A percentile compares a stretch with the other conserved stretches of the same genome.
phyloP scores from a whole-genome alignment of 345 rosid species.

The Cochlearia excelsa region DNA sequence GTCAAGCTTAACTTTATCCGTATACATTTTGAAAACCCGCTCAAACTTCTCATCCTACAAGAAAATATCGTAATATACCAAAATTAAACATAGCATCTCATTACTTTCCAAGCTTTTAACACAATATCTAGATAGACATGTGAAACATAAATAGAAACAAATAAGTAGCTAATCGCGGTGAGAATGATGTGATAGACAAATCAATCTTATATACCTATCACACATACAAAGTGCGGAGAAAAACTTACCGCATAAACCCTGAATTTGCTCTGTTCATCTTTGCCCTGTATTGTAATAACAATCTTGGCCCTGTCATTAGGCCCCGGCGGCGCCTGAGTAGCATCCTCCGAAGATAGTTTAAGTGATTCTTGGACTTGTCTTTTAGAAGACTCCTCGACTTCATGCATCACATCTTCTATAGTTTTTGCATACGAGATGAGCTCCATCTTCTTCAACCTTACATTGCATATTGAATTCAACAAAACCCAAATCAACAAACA shows the following conservation, averaged over 20 bases:
- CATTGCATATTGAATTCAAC: conserved; percentile 9
- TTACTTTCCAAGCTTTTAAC: background rate
- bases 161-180: background rate
- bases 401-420: conserved; percentile 50
- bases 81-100: conserved; percentile 9
- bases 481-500: too few relatives aligned
- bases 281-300: conserved; percentile 67
- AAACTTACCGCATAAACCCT: conserved; percentile 62
- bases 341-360: conserved; percentile 37
- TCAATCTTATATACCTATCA: background rate
- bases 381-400: conserved; percentile 49
- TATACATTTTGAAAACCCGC: conserved; percentile 65
- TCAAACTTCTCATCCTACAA: conserved; percentile 88
- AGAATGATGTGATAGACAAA: background rate
- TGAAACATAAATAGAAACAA: background rate
- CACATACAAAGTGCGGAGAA: background rate
- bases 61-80: conserved; percentile 5
- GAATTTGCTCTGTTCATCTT: conserved; percentile 56
- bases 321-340: conserved; percentile 35
- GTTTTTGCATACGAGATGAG: conserved; percentile 53
- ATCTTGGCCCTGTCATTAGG: conserved; percentile 60
- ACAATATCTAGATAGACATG: background rate
- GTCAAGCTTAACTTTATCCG: conserved; percentile 56
- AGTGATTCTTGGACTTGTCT: conserved; percentile 35
- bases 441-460: conserved; percentile 74